Conservation (phyloP, 441 rosid genomes). For the Flueggea neowawraea region DNA sequence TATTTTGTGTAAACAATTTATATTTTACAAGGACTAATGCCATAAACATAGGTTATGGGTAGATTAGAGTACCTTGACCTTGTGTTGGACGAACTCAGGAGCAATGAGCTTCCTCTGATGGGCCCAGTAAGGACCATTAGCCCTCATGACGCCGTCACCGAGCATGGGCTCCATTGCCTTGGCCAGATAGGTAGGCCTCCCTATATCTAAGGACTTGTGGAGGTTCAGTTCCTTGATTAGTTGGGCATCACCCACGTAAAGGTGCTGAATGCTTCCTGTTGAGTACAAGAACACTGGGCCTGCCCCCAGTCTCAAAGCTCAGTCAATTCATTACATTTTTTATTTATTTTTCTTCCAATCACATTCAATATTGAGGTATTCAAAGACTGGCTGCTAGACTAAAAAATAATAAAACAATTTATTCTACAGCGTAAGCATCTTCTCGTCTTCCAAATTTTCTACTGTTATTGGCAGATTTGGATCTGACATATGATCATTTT, state of each 20-base stretch:
- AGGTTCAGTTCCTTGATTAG: constrained; percentile 22
- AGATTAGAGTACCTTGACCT: constrained; percentile 22
- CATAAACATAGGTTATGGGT: too few species aligned
- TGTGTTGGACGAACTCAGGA: constrained; percentile 30
- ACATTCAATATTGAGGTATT: too few species aligned
- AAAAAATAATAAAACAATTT: too few species aligned
- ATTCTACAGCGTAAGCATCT: too few species aligned
- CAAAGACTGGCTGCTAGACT: too few species aligned
- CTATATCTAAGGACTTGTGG: constrained; percentile 25
- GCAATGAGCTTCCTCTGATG: constrained; percentile 33
- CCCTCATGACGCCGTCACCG: constrained; percentile 34
- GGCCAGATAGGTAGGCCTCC: constrained; percentile 17
- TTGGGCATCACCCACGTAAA: constrained; percentile 11
- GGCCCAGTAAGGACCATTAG: constrained; percentile 29
- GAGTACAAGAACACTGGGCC: constrained; percentile 20
- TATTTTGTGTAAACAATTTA: not conserved
- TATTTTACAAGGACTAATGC: too few species aligned
- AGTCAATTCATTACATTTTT: too few species aligned
- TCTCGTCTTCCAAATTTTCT: too few species aligned
- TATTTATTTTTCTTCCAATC: too few species aligned
- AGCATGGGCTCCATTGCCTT: constrained; percentile 16
- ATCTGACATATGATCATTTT: too few species aligned
- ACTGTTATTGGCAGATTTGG: too few species aligned
- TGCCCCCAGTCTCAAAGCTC: not conserved
- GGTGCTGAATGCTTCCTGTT: constrained; percentile 19